Percentiles rank a stretch among this genome's conserved stretches.
These are phyloP conservation scores for Neurospora sp. DNA, from an alignment of 495 filamentous ascomycete genomes.

Conservation along the genomic window DNA sequence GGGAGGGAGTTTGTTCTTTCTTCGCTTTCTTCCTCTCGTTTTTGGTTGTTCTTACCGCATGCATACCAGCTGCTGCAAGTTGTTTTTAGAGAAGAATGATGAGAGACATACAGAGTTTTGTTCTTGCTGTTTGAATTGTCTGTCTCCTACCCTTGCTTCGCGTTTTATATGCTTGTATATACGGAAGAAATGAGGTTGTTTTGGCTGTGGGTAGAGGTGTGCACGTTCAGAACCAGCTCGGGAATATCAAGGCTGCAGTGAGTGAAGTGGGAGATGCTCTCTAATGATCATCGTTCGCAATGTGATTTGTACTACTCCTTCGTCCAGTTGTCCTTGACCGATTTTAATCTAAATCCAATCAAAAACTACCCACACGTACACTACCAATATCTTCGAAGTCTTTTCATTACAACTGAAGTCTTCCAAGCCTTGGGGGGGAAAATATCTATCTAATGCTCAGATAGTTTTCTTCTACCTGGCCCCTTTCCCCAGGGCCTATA, in stretches of 20 bases:
- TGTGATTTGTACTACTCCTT: neutral
- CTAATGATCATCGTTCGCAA: neutral
- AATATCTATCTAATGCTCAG: too few species aligned
- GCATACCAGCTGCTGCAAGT: neutral
- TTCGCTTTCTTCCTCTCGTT: neutral
- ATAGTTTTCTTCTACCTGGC: too few species aligned
- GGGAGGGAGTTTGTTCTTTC: neutral
- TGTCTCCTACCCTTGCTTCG: neutral
- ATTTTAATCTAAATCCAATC: too few species aligned
- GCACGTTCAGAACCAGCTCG: neutral
- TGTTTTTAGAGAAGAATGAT: neutral
- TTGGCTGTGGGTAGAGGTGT: neutral
- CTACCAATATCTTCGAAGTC: too few species aligned
- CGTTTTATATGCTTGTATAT: neutral
- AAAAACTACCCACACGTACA: too few species aligned
- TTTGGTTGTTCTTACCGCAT: neutral
- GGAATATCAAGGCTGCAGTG: neutral
- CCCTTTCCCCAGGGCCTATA: too few species aligned
- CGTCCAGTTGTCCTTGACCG: neutral
- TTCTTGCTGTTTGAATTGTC: neutral
- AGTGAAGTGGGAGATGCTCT: neutral
- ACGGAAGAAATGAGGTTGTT: neutral
- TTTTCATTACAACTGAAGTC: too few species aligned
- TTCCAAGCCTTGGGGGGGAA: too few species aligned
- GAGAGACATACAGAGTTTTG: neutral